These are phyloP conservation scores for Colletotrichum sp. DNA, from an alignment of 2,329 filamentous ascomycete species.

Conservation along the genomic window DNA sequence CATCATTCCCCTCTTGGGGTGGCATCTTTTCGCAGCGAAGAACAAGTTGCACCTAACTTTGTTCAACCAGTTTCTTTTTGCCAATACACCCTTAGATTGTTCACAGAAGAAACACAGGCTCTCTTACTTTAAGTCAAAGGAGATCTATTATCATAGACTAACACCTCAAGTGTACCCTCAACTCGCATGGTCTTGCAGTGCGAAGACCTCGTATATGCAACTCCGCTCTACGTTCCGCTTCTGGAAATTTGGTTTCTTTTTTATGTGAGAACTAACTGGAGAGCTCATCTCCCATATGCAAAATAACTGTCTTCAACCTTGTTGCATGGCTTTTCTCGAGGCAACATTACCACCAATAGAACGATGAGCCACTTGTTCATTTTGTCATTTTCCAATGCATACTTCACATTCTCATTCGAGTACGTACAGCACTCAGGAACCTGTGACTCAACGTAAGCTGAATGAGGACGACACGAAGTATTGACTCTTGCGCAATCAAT, in stretches of 20 bases:
- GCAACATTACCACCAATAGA: background rate
- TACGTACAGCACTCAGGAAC: background rate
- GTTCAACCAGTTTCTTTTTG: background rate
- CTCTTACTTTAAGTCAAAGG: background rate
- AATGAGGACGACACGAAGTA: background rate
- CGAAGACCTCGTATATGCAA: background rate
- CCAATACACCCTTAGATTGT: fast-evolving
- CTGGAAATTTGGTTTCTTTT: background rate
- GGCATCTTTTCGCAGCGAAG: background rate
- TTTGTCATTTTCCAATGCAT: background rate
- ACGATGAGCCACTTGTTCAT: background rate
- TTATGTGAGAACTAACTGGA: background rate
- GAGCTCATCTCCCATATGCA: background rate
- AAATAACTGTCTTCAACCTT: fast-evolving
- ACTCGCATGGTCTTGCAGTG: background rate
- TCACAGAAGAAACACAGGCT: background rate
- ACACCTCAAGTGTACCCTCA: background rate
- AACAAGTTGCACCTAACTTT: background rate
- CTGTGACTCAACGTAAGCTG: background rate
- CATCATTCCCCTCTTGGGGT: background rate
- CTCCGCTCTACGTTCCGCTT: background rate
- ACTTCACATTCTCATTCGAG: background rate
- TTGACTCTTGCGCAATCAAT: background rate
- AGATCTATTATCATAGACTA: background rate
- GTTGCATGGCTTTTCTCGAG: background rate